Evolutionary conservation across 805 yeast species (phyloP).

Genomic region (Candida tibetensis): DNA sequence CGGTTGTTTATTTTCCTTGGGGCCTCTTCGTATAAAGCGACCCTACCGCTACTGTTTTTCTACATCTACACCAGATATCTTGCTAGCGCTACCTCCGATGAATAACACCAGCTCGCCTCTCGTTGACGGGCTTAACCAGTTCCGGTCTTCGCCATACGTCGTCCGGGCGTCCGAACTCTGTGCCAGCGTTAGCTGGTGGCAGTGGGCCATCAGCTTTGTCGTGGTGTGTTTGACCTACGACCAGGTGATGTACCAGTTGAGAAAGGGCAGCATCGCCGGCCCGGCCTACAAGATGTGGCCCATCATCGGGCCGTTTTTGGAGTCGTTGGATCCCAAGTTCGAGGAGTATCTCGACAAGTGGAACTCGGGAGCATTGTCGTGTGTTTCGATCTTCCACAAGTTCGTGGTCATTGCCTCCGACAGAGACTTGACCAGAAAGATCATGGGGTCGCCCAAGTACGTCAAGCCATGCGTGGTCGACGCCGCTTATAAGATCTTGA

Average conservation of each 20-base stretch:
- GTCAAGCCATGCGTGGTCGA: constrained; percentile 98
- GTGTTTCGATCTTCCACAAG: constrained; percentile 97
- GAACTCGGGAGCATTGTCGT: constrained; percentile 90
- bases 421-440: constrained; percentile 84
- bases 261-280: constrained; percentile 89
- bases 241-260: constrained; percentile 72
- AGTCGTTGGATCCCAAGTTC: constrained; percentile 91
- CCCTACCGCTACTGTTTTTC: too few species aligned
- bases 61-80: too few species aligned
- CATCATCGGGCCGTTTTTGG: constrained; percentile 92
- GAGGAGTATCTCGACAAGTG: constrained; percentile 91
- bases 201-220: constrained; percentile 45
- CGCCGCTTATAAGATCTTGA: constrained; percentile 87
- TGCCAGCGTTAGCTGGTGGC: constrained; percentile 49
- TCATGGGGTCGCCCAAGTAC: constrained; percentile 76
- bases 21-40: neutral
- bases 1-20: neutral
- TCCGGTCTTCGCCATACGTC: constrained; percentile 6
- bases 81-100: neutral
- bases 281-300: constrained; percentile 90
- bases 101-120: constrained; percentile 5
- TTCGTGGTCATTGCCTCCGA: constrained; percentile 91
- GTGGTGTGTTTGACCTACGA: constrained; percentile 58
- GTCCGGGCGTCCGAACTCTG: constrained; percentile 15
- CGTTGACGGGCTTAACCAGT: constrained; percentile 3